A percentile compares a stretch with the other conserved stretches of the same genome.
Evolutionary conservation across 768 basidiomycete genomes (phyloP).

Genomic region (Pleurotus citrinopileatus): DNA sequence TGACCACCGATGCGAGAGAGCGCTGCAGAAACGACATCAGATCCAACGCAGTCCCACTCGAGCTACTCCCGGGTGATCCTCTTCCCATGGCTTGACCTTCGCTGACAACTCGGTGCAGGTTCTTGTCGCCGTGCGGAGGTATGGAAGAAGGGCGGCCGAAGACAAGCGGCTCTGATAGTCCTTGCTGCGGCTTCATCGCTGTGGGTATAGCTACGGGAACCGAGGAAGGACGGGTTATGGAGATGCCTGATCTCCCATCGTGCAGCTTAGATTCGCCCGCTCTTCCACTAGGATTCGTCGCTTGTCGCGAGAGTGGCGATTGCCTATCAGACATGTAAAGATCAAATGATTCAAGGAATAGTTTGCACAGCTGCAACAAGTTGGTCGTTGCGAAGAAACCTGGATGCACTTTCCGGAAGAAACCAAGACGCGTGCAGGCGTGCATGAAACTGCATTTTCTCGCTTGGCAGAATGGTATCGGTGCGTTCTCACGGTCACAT

Average conservation of each 20-base stretch:
- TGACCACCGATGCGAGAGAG: slow-evolving; percentile 73
- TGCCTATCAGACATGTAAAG: too few species aligned
- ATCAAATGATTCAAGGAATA: too few species aligned
- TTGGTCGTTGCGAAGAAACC: too few species aligned
- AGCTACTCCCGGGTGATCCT: slow-evolving; percentile 11
- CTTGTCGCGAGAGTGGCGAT: too few species aligned
- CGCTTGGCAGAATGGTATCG: too few species aligned
- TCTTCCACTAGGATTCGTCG: too few species aligned
- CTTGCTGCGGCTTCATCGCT: background rate
- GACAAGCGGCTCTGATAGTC: background rate
- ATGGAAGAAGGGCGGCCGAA: slow-evolving; percentile 18
- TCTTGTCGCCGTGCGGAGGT: slow-evolving; percentile 14
- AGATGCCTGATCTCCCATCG: background rate
- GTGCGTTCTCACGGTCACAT: too few species aligned
- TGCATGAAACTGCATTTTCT: too few species aligned
- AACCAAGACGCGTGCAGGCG: too few species aligned
- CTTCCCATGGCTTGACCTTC: slow-evolving; percentile 9
- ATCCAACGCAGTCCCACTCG: slow-evolving; percentile 42
- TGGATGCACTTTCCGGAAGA: too few species aligned
- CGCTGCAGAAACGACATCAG: slow-evolving; percentile 61
- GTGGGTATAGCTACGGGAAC: slow-evolving; percentile 3
- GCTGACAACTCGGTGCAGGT: background rate
- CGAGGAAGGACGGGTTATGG: background rate
- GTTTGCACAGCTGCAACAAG: too few species aligned
- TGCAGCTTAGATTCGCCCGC: too few species aligned